Percentiles rank a stretch among this genome's conserved stretches.
phyloP scores from a whole-genome alignment of 305 asterid genomes.

The Lippia alba region DNA sequence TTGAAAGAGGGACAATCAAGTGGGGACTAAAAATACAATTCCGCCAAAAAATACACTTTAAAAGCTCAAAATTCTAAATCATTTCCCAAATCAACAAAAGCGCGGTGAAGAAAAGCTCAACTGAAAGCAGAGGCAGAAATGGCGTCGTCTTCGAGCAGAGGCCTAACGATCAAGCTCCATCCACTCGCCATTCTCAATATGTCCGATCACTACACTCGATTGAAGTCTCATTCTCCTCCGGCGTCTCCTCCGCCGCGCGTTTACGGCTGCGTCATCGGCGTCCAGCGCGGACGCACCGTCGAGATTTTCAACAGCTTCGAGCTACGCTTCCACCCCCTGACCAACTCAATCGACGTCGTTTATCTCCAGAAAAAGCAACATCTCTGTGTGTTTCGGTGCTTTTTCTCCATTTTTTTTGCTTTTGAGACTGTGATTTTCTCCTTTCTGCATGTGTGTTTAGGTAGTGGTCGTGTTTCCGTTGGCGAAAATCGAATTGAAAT shows the following conservation, averaged over 20 bases:
- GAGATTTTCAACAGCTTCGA: conserved; percentile 97
- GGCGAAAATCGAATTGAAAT: neutral
- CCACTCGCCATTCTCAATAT: conserved; percentile 92
- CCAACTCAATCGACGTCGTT: conserved; percentile 75
- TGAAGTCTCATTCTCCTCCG: conserved; percentile 77
- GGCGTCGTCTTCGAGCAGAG: conserved; percentile 96
- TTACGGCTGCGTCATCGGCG: conserved; percentile 94
- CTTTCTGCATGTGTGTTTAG: neutral
- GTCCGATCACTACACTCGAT: conserved; percentile 92
- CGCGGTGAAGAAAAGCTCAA: conserved; percentile 12
- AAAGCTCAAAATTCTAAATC: no score
- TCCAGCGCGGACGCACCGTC: conserved; percentile 92
- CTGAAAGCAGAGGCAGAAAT: conserved; percentile 33
- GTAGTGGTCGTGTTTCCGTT: neutral
- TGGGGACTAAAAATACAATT: no score
- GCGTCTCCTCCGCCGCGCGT: conserved; percentile 61
- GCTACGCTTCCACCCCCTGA: conserved; percentile 68
- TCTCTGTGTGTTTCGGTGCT: conserved; percentile 58
- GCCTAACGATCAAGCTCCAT: conserved; percentile 91
- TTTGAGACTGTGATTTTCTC: neutral
- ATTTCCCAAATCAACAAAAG: neutral
- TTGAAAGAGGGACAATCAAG: no score
- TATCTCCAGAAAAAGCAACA: conserved; percentile 92
- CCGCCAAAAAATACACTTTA: no score
- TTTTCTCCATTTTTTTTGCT: neutral